Percentiles rank a stretch among this genome's conserved stretches.
Conservation (phyloP, 192 early-diverging fungal genomes). For the Backusella tuberculispora region DNA sequence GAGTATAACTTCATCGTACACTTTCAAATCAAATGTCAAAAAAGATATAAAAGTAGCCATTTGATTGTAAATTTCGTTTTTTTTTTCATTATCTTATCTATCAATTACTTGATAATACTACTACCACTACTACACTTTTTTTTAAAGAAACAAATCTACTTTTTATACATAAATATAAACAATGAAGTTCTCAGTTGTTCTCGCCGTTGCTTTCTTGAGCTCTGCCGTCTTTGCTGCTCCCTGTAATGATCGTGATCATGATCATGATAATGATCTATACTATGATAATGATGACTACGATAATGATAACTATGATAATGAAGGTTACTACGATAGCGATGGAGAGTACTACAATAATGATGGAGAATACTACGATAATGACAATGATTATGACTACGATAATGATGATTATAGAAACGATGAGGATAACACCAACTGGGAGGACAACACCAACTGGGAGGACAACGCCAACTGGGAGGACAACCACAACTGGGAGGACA, state of each 20-base stretch:
- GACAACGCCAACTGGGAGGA: slow-evolving; percentile 1
- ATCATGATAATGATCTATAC: not conserved
- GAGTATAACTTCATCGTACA: not conserved
- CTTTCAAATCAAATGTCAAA: slow-evolving; percentile 15
- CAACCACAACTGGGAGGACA: not conserved
- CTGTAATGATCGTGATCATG: not conserved
- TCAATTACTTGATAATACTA: no score
- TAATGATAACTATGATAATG: not conserved
- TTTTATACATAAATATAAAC: not conserved
- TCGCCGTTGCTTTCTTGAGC: not conserved
- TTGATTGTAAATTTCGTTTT: not conserved
- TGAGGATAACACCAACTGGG: not conserved
- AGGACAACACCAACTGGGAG: not conserved
- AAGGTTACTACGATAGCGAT: not conserved
- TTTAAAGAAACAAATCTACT: not conserved
- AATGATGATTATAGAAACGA: not conserved
- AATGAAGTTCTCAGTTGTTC: slow-evolving; percentile 8
- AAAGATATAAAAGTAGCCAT: slow-evolving; percentile 11
- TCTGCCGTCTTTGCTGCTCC: slow-evolving; percentile 12
- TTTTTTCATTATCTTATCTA: not conserved
- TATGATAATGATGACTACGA: not conserved
- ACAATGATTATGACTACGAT: not conserved
- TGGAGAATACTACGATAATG: not conserved
- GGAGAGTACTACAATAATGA: not conserved
- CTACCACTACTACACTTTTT: no score